Percentiles rank a stretch among this genome's conserved stretches.
These are phyloP conservation scores for Gossypium schwendimanii DNA, from an alignment of 441 rosid species.

Conservation along the genomic window DNA sequence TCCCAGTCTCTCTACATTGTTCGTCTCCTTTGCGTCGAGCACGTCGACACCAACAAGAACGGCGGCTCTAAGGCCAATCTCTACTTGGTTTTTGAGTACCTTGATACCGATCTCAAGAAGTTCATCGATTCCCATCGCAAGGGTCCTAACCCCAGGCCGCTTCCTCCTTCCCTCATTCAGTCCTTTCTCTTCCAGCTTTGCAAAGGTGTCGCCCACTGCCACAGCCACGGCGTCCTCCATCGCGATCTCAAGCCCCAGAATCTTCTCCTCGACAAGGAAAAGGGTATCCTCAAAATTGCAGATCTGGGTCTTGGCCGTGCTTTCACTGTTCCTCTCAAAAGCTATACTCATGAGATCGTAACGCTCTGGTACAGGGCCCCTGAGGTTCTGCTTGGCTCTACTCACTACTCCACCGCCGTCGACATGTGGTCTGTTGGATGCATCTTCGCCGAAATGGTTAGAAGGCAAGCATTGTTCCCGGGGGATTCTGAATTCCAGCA, in stretches of 20 bases:
- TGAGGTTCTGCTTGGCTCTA: constrained; percentile 80
- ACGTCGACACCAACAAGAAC: constrained; percentile 38
- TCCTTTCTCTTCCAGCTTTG: constrained; percentile 76
- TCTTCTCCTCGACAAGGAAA: constrained; percentile 74
- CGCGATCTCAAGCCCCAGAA: constrained; percentile 96
- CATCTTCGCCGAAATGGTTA: constrained; percentile 87
- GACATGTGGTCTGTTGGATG: constrained; percentile 99
- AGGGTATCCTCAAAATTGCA: constrained; percentile 78
- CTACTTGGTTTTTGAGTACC: constrained; percentile 81
- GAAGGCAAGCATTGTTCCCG: constrained; percentile 85
- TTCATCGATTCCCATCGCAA: constrained; percentile 74
- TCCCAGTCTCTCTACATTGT: constrained; percentile 90
- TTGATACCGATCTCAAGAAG: constrained; percentile 91
- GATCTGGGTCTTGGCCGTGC: constrained; percentile 91
- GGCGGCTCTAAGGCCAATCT: constrained; percentile 50
- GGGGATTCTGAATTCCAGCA: constrained; percentile 97
- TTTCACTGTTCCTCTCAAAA: constrained; percentile 84
- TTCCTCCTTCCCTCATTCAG: constrained; percentile 47
- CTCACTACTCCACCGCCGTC: constrained; percentile 79
- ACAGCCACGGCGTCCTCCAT: constrained; percentile 90
- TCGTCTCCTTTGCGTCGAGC: constrained; percentile 85
- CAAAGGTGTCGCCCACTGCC: constrained; percentile 93
- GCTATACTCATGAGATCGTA: constrained; percentile 90
- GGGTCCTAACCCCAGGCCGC: constrained; percentile 64
- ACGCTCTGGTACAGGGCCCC: constrained; percentile 96